These are phyloP conservation scores for Aspergillus awamori DNA, from an alignment of 2,329 filamentous ascomycete genomes.

Conservation along the genomic window DNA sequence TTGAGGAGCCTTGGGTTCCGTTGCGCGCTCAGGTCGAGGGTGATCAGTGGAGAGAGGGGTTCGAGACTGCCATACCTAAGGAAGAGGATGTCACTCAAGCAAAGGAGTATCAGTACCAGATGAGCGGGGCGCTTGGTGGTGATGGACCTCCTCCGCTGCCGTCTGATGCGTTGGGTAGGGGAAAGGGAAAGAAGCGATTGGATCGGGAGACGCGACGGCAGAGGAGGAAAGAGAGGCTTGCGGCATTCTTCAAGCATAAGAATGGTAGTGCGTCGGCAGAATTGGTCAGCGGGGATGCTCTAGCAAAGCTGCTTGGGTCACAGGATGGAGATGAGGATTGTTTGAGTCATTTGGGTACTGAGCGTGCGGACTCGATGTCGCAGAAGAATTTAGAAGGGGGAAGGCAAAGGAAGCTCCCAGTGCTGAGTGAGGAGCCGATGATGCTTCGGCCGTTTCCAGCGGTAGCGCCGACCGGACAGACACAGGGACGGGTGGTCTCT, in stretches of 20 bases:
- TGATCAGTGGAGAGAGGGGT: constrained; percentile 18
- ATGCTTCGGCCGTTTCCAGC: constrained; percentile 25
- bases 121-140: background rate
- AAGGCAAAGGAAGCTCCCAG: constrained; percentile 30
- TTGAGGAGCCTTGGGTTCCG: constrained; percentile 26
- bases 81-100: constrained; percentile 18
- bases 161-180: background rate
- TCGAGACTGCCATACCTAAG: constrained; percentile 14
- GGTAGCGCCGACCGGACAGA: constrained; percentile 45
- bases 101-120: background rate
- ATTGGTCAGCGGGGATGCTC: constrained; percentile 56
- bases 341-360: constrained; percentile 47
- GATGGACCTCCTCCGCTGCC: background rate
- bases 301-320: constrained; percentile 68
- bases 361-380: constrained; percentile 18
- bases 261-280: constrained; percentile 48
- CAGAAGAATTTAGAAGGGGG: constrained; percentile 27
- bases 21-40: constrained; percentile 22
- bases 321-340: constrained; percentile 60
- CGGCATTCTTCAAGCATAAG: constrained; percentile 38
- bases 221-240: constrained; percentile 27
- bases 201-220: constrained; percentile 28
- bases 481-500: constrained; percentile 67
- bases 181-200: constrained; percentile 9
- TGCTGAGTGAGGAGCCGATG: constrained; percentile 25